Percentiles rank a stretch among this genome's conserved stretches.
Evolutionary conservation across 306 rosid genomes (phyloP).

Genomic region (Medicago ruthenica): DNA sequence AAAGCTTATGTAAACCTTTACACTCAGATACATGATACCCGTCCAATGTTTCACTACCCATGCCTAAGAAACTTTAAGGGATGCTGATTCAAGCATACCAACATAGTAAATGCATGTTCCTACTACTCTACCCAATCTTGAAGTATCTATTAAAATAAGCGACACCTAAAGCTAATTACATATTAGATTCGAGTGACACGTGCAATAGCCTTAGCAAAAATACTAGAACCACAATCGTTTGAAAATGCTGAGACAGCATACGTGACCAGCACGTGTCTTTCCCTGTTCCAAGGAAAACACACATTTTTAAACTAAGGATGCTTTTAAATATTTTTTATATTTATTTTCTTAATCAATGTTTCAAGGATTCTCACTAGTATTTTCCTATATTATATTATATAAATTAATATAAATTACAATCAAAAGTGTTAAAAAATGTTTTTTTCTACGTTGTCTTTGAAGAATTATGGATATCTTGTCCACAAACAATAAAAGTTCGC

Average conservation of each 20-base stretch:
- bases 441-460: too few relatives aligned
- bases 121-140: not conserved
- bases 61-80: not conserved
- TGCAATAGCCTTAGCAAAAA: not conserved
- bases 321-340: too few relatives aligned
- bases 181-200: not conserved
- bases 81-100: not conserved
- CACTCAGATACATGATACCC: not conserved
- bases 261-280: not conserved
- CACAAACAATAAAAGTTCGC: too few relatives aligned
- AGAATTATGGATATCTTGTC: too few relatives aligned
- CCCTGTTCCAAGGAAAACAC: not conserved
- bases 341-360: too few relatives aligned
- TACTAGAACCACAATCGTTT: not conserved
- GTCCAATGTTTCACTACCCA: not conserved
- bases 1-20: too few relatives aligned
- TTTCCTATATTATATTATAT: too few relatives aligned
- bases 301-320: too few relatives aligned
- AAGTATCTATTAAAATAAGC: not conserved
- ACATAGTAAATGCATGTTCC: not conserved
- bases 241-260: not conserved
- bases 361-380: too few relatives aligned
- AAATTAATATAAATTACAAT: too few relatives aligned
- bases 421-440: too few relatives aligned
- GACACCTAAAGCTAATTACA: not conserved